phyloP scores from a whole-genome alignment of 1,284 basidiomycete species.

The Leccinum pachyderme region DNA sequence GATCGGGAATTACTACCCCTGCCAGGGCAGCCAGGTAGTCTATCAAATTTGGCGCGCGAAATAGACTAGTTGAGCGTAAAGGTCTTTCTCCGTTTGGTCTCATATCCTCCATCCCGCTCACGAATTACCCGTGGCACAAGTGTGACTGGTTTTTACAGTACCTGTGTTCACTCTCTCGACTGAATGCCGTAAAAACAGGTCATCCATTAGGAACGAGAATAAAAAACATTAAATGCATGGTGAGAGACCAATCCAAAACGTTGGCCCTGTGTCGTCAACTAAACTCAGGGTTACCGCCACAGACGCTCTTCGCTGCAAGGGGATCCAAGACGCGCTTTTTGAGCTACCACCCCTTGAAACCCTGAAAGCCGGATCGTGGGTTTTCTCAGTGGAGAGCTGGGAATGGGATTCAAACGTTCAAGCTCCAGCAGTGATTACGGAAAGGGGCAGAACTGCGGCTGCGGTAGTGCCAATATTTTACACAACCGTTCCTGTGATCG shows the following conservation, averaged over 20 bases:
- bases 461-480: slow-evolving; percentile 5
- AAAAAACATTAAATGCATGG: slow-evolving; percentile 51
- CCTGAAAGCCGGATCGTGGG: slow-evolving; percentile 47
- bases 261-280: slow-evolving; percentile 52
- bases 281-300: slow-evolving; percentile 57
- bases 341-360: slow-evolving; percentile 69
- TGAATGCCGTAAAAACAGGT: slow-evolving; percentile 47
- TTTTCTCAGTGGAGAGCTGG: slow-evolving; percentile 47
- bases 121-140: not conserved
- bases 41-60: not conserved
- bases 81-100: not conserved
- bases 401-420: slow-evolving; percentile 58
- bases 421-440: slow-evolving; percentile 55
- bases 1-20: slow-evolving; percentile 36
- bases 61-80: not conserved
- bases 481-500: not conserved
- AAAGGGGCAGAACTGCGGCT: slow-evolving; percentile 32
- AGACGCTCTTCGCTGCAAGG: not conserved
- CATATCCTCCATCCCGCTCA: not conserved
- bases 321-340: not conserved
- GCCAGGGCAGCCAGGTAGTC: not conserved
- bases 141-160: not conserved
- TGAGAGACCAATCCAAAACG: slow-evolving; percentile 60
- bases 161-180: slow-evolving; percentile 51
- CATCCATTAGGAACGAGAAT: slow-evolving; percentile 32